Percentiles rank a stretch among this genome's conserved stretches.
These are phyloP conservation scores for Nitzschia inconspicua DNA, from an alignment of 108 stramenopile genomes.

Conservation along the genomic window DNA sequence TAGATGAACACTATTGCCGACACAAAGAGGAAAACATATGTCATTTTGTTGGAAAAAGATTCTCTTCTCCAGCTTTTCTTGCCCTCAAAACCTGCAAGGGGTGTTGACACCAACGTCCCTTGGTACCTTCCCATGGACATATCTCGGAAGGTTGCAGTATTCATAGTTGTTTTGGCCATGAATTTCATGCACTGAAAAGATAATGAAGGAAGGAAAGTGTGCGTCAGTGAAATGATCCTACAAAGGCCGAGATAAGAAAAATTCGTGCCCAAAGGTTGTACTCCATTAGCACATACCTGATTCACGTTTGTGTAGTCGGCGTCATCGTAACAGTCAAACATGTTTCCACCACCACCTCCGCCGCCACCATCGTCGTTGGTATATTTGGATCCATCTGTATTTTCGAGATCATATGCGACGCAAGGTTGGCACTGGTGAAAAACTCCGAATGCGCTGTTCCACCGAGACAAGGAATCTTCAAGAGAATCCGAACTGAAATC, in stretches of 20 bases:
- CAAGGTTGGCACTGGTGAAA: conserved; percentile 59
- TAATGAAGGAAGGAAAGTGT: neutral
- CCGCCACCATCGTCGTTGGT: conserved; percentile 31
- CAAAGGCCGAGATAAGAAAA: neutral
- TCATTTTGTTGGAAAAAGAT: neutral
- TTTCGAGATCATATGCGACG: conserved; percentile 37
- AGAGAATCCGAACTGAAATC: conserved; percentile 9
- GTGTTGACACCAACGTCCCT: conserved; percentile 34
- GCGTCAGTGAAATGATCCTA: neutral
- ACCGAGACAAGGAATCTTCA: conserved; percentile 17
- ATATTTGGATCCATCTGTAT: conserved; percentile 28
- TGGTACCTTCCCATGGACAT: conserved; percentile 39
- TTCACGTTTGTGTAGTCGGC: conserved; percentile 61
- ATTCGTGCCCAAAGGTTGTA: neutral
- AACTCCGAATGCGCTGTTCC: conserved; percentile 41
- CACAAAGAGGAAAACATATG: conserved; percentile 1
- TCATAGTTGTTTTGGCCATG: conserved; percentile 46
- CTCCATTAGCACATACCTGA: conserved; percentile 33
- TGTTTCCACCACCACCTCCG: conserved; percentile 12
- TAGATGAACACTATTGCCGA: neutral
- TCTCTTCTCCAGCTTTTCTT: conserved; percentile 1
- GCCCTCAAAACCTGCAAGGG: conserved; percentile 32
- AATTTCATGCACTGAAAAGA: conserved; percentile 54
- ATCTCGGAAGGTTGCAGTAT: conserved; percentile 54
- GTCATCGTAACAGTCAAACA: conserved; percentile 47